A percentile compares a stretch with the other conserved stretches of the same genome.
Conservation (phyloP, 116 monocot species). For the Cymodocea nodosa region DNA sequence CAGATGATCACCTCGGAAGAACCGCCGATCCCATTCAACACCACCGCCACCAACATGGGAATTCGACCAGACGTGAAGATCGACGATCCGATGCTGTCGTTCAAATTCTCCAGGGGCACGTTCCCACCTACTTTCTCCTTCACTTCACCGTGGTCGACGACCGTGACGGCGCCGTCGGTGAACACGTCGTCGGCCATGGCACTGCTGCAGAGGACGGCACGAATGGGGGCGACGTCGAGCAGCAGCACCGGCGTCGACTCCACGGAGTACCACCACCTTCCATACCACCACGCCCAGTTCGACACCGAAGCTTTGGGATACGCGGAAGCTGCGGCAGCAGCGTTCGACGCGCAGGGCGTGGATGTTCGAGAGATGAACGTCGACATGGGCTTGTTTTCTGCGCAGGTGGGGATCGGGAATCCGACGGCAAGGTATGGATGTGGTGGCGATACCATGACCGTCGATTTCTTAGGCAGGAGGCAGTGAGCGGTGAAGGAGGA, state of each 20-base stretch:
- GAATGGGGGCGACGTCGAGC: conserved; percentile 10
- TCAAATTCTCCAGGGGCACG: too few relatives aligned
- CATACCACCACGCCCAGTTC: background rate
- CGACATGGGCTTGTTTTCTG: too few relatives aligned
- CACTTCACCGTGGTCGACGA: background rate
- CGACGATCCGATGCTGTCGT: too few relatives aligned
- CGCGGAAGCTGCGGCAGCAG: too few relatives aligned
- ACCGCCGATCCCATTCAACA: background rate
- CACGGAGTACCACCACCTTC: background rate
- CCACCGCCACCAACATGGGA: background rate
- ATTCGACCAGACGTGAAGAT: background rate
- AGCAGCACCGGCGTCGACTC: background rate
- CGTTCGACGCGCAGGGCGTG: too few relatives aligned
- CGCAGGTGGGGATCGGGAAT: background rate
- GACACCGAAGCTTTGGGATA: background rate
- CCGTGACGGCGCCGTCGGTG: background rate
- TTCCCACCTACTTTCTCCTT: too few relatives aligned
- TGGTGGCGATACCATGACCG: conserved; percentile 6
- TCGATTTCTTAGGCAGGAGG: conserved; percentile 23
- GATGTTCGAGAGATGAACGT: too few relatives aligned
- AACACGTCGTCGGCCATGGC: conserved; percentile 17
- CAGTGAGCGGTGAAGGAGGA: background rate
- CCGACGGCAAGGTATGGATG: background rate
- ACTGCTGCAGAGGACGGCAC: conserved; percentile 27
- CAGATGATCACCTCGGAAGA: background rate